Evolutionary conservation across 352 stramenopile genomes (phyloP).

Genomic region (Phytopythium mirpurense): DNA sequence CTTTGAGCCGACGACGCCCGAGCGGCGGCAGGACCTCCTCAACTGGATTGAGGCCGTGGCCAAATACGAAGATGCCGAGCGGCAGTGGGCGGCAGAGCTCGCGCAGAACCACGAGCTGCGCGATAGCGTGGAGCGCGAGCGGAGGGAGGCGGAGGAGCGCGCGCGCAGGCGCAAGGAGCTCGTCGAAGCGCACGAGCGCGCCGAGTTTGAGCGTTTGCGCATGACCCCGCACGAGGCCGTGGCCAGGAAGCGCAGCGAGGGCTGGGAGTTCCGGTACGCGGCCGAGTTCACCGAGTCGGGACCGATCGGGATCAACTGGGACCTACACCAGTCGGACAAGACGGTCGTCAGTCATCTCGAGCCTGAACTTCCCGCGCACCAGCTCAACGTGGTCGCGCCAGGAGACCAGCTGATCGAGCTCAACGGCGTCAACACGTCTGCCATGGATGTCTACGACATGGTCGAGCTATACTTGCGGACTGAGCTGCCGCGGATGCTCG

Average conservation of each 20-base stretch:
- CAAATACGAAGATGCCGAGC: conserved; percentile 16
- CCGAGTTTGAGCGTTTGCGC: conserved; percentile 40
- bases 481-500: conserved; percentile 35
- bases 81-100: conserved; percentile 26
- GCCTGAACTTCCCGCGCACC: conserved; percentile 34
- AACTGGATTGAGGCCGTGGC: conserved; percentile 26
- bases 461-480: conserved; percentile 45
- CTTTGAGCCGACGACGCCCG: conserved; percentile 33
- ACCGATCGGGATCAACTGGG: conserved; percentile 69
- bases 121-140: conserved; percentile 32
- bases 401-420: conserved; percentile 57
- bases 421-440: conserved; percentile 59
- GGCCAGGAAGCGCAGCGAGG: conserved; percentile 28
- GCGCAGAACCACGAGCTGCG: conserved; percentile 24
- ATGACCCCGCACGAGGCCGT: conserved; percentile 49
- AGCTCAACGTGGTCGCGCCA: conserved; percentile 41
- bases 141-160: conserved; percentile 23
- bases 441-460: conserved; percentile 44
- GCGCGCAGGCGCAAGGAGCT: conserved; percentile 24
- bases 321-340: conserved; percentile 40
- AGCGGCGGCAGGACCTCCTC: conserved; percentile 25
- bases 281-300: conserved; percentile 46
- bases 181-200: conserved; percentile 27
- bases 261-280: conserved; percentile 62
- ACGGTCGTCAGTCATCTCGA: conserved; percentile 61